Percentiles rank a stretch among this genome's conserved stretches.
Conservation (phyloP, 2,329 filamentous ascomycete species). For the Talaromyces sp. region DNA sequence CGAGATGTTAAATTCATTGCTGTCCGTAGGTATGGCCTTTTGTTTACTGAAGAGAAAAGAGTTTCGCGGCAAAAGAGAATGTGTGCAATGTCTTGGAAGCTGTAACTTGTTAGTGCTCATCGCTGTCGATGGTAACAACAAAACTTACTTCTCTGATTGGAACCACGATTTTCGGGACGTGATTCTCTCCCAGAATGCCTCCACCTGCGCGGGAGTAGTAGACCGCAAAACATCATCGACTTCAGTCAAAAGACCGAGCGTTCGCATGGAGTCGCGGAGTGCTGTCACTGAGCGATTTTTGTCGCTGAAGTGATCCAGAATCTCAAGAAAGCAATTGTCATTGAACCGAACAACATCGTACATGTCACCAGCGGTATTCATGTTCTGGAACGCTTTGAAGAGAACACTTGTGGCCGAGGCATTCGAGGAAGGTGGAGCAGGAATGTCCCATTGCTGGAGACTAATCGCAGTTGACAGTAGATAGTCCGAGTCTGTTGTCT, state of each 20-base stretch:
- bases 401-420: conserved; percentile 62
- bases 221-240: conserved; percentile 70
- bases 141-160: conserved; percentile 63
- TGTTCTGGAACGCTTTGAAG: conserved; percentile 74
- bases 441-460: conserved; percentile 87
- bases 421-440: conserved; percentile 55
- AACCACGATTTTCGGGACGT: conserved; percentile 68
- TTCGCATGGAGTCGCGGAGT: conserved; percentile 55
- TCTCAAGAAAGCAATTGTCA: conserved; percentile 53
- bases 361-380: conserved; percentile 61
- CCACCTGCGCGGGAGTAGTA: conserved; percentile 53
- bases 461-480: conserved; percentile 75
- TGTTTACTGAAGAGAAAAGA: conserved; percentile 70
- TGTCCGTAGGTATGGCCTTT: conserved; percentile 58
- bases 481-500: conserved; percentile 54
- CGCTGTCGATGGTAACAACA: not conserved
- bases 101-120: conserved; percentile 13
- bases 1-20: conserved; percentile 56
- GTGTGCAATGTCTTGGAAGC: conserved; percentile 61
- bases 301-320: conserved; percentile 35
- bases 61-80: conserved; percentile 80
- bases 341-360: conserved; percentile 51
- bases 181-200: conserved; percentile 60
- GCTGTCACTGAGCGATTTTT: conserved; percentile 32
- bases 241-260: conserved; percentile 70